phyloP scores from a whole-genome alignment of 306 rosid species.

The Ceratonia siliqua region DNA sequence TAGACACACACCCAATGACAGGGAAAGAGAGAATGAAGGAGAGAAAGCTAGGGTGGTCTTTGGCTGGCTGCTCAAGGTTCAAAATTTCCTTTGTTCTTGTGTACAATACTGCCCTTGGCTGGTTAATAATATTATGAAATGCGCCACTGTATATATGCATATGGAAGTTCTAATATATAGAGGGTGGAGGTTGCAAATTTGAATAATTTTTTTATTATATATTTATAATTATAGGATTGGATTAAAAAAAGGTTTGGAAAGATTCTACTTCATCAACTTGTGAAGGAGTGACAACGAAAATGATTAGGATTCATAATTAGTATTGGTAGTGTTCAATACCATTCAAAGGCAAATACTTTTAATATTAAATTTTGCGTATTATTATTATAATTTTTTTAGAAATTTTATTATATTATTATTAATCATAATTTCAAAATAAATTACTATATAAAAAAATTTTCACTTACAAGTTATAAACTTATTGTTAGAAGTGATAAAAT shows the following conservation, averaged over 20 bases:
- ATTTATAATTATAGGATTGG: constrained; percentile 28
- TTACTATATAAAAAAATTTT: too few species aligned
- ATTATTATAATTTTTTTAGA: too few species aligned
- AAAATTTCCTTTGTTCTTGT: not conserved
- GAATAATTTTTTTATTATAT: not conserved
- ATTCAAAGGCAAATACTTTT: too few species aligned
- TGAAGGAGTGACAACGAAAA: constrained; percentile 29
- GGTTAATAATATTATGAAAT: not conserved
- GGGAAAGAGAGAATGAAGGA: not conserved
- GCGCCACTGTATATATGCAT: too few species aligned
- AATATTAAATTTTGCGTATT: too few species aligned
- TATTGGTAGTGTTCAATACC: too few species aligned
- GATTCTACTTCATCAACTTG: constrained; percentile 17
- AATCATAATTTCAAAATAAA: too few species aligned
- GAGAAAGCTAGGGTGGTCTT: constrained; percentile 17
- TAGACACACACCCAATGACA: constrained; percentile 27
- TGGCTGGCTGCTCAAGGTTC: constrained; percentile 17
- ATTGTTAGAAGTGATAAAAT: too few species aligned
- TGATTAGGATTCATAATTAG: too few species aligned
- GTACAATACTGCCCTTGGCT: constrained; percentile 35
- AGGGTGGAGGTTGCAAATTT: not conserved
- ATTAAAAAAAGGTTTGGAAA: constrained; percentile 13
- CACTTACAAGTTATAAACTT: too few species aligned
- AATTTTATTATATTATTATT: too few species aligned
- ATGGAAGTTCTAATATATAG: too few species aligned